Evolutionary conservation across 2,329 filamentous ascomycete species (phyloP).

Genomic region (Cercospora berteroae): DNA sequence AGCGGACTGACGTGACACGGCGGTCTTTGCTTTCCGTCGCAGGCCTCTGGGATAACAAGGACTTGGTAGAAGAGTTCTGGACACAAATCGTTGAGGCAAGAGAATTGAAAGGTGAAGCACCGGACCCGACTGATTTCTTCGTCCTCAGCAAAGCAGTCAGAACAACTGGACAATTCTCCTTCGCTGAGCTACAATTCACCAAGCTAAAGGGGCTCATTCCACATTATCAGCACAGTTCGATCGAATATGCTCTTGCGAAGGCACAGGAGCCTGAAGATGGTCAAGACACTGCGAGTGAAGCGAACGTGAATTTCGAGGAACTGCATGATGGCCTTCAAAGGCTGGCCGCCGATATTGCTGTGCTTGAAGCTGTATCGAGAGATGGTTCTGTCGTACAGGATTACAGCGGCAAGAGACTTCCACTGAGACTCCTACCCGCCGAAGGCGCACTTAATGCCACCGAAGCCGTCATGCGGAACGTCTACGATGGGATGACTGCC

Average conservation of each 20-base stretch:
- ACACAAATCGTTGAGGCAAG: slow-evolving; percentile 29
- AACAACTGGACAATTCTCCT: slow-evolving; percentile 18
- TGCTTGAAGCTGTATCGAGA: slow-evolving; percentile 27
- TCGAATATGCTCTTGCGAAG: slow-evolving; percentile 16
- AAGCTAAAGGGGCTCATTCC: slow-evolving; percentile 13
- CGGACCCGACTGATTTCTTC: slow-evolving; percentile 30
- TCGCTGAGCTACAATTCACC: slow-evolving; percentile 28
- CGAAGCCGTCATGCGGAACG: slow-evolving; percentile 35
- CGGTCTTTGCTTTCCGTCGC: slow-evolving; percentile 38
- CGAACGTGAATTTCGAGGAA: slow-evolving; percentile 7
- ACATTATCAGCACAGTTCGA: slow-evolving; percentile 3
- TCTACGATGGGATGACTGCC: slow-evolving; percentile 48
- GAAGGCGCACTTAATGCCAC: slow-evolving; percentile 20
- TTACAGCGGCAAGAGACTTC: slow-evolving; percentile 37
- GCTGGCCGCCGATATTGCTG: slow-evolving; percentile 27
- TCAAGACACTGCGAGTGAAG: neutral
- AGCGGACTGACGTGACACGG: slow-evolving; percentile 36
- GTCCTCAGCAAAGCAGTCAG: slow-evolving; percentile 32
- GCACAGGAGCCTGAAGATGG: neutral
- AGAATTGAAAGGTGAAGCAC: slow-evolving; percentile 10
- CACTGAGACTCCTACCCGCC: slow-evolving; percentile 38
- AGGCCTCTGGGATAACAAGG: slow-evolving; percentile 33
- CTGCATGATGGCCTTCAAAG: slow-evolving; percentile 16
- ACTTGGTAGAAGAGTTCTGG: slow-evolving; percentile 35
- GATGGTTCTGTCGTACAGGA: slow-evolving; percentile 32